Base-by-base conservation (phyloP, 2,329 filamentous ascomycete genomes). In the Cladobotryum mycophilum region DNA sequence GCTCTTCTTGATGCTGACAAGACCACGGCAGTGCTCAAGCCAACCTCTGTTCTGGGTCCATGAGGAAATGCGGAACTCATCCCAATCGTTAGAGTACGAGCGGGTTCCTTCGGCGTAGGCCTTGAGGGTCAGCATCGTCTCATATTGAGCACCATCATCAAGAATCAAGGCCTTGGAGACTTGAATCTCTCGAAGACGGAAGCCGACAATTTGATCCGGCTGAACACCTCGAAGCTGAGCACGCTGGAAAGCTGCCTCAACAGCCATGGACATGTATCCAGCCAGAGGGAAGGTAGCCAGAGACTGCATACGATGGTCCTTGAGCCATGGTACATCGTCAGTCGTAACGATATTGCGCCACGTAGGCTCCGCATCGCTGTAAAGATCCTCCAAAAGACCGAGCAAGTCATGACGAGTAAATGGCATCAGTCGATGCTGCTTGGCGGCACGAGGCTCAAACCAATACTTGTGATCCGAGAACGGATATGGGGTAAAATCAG, bases 1-100 rank as follows among this genome's bases (percentile, higher is more conserved):
- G 9, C 48, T 45, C 45, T 61, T 61, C 15, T 60, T 57, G 18
- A 75, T 68, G 5, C 69, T 64, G 9, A 82, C 67, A 3, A 78
- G 65, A n/a, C 78, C 78, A 45, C 73, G 69, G 60, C 79, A 82
- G 58, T 84, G 76, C 57, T 83, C 76, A 0, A 74, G 73, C 80
- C 80, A 84, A 11, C 76, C 74, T 38, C 75, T 69, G 12, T 64
- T 69, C 13, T 70, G 68, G 0, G 72, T 72, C 72, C 73, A 80
- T 0, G 79, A 80, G 42, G 71, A 77, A 22, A 84, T 76, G 2
- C 70, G 64, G 63, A 84, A 83, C 58, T 80, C 76, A 45, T 78
- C 70, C 77, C 78, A 81, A 3, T 64, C 60, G 33, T 74, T 72
- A 0, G 72, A 74, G 14, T 66, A 61, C 0, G 59, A 59, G 1